phyloP scores from a whole-genome alignment of 2,329 filamentous ascomycete species.

The Amauroascus niger region DNA sequence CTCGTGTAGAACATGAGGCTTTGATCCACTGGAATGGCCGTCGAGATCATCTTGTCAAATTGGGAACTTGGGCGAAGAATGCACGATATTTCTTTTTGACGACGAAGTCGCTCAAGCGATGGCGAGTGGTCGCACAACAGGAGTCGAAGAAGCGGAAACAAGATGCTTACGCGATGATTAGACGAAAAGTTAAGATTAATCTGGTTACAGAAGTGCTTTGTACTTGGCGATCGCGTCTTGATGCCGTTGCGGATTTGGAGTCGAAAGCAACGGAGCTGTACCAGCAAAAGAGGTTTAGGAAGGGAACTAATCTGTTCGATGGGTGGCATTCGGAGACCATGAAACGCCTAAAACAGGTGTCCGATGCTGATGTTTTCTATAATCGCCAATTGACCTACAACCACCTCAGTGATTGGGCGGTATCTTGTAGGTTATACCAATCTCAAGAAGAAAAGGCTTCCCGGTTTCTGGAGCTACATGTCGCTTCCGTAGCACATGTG shows the following conservation, averaged over 20 bases:
- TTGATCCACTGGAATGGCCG: conserved; percentile 32
- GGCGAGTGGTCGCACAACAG: conserved; percentile 43
- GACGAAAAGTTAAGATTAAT: conserved; percentile 46
- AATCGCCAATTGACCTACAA: conserved; percentile 32
- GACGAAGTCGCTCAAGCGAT: conserved; percentile 42
- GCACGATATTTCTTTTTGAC: conserved; percentile 49
- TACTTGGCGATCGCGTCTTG: conserved; percentile 31
- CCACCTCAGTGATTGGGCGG: conserved; percentile 32
- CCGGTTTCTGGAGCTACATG: conserved; percentile 38
- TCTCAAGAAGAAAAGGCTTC: conserved; percentile 38
- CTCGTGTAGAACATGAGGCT: conserved; percentile 34
- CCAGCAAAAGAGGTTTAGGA: conserved; percentile 28
- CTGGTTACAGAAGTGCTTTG: conserved; percentile 39
- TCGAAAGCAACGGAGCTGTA: conserved; percentile 32
- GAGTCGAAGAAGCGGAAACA: conserved; percentile 45
- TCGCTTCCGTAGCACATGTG: conserved; percentile 39
- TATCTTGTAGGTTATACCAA: conserved; percentile 26
- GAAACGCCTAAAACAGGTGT: conserved; percentile 27
- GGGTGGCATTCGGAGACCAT: conserved; percentile 37
- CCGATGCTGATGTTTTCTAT: conserved; percentile 33
- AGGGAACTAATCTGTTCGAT: conserved; percentile 31
- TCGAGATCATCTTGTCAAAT: conserved; percentile 36
- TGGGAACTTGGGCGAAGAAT: conserved; percentile 46
- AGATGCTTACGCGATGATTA: conserved; percentile 46
- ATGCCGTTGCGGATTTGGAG: conserved; percentile 29